A percentile compares a stretch with the other conserved stretches of the same genome.
These are phyloP conservation scores for Pseudophaeomoniella oleicola DNA, from an alignment of 2,329 filamentous ascomycete genomes.

Conservation along the genomic window DNA sequence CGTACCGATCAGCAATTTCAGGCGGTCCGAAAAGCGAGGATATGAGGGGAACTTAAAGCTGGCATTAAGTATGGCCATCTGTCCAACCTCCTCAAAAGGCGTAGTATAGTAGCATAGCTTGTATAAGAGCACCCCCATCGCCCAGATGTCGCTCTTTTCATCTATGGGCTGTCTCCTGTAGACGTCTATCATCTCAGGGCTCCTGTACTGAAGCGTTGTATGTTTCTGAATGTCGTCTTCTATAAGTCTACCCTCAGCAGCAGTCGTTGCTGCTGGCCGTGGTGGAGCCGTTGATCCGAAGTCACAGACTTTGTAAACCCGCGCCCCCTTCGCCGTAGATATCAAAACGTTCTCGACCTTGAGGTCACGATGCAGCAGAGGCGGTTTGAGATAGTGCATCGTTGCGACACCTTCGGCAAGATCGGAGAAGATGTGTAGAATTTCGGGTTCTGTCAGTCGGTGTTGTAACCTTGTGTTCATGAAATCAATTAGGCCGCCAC, in stretches of 20 bases:
- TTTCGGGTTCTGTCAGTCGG: constrained; percentile 91
- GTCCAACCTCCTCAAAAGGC: constrained; percentile 92
- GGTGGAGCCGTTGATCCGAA: constrained; percentile 86
- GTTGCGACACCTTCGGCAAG: constrained; percentile 92
- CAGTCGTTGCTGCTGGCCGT: constrained; percentile 68
- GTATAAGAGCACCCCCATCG: constrained; percentile 84
- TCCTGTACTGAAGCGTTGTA: constrained; percentile 92
- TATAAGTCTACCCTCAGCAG: constrained; percentile 77
- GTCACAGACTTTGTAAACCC: constrained; percentile 90
- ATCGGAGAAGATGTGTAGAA: constrained; percentile 91
- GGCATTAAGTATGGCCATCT: constrained; percentile 92
- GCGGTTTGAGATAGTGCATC: constrained; percentile 97
- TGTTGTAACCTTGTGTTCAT: constrained; percentile 98
- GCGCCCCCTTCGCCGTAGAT: constrained; percentile 48
- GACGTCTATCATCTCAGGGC: constrained; percentile 97
- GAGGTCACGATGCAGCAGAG: constrained; percentile 80
- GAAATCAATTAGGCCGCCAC: constrained; percentile 93
- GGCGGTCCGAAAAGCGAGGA: constrained; percentile 73
- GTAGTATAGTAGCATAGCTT: constrained; percentile 99
- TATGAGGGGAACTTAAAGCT: constrained; percentile 84
- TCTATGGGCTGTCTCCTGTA: constrained; percentile 93
- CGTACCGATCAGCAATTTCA: constrained; percentile 82
- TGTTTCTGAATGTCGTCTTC: constrained; percentile 96
- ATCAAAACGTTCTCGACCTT: constrained; percentile 99
- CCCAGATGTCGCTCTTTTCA: constrained; percentile 98